Evolutionary conservation across 2,329 filamentous ascomycete genomes (phyloP), one percentile per base, ranked within the genome.

Genomic region (Waltergamsia citrina): DNA sequence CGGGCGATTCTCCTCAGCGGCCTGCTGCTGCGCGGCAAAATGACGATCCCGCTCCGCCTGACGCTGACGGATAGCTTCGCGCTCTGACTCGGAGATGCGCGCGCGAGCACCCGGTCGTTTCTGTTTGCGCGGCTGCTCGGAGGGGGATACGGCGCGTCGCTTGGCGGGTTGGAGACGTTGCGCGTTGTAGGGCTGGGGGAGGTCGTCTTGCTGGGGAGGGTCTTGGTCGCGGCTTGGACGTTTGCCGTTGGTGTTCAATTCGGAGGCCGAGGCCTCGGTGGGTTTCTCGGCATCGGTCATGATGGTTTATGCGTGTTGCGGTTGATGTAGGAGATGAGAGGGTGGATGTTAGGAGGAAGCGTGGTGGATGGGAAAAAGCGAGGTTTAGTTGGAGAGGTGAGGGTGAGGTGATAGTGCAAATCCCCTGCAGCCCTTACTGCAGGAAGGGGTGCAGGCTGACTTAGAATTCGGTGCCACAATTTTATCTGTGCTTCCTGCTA

Each of bases 31-130:
- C 16, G 50, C 53, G 11, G 55, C 59, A 11, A 56, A 49, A 21
- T 63, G 62, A 31, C 57, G 57, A 34, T 72, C 68, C 41, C 70
- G 69, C 39, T 82, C 71, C 11, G 72, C 61, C 44, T 79, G 67
- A 35, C 71, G 69, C 46, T 74, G 69, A 19, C 78, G 74, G 35
- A 81, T 79, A 17, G 75, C 75, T 46, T 84, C 78, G 21, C 75
- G 71, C 47, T 85, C 78, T 20, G 72, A 60, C 35, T 75, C 74
- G 21, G 74, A 74, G 40, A 90, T 77, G 40, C 83, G 72, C 10
- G 77, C 71, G 36, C 76, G 69, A 38, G 74, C 70, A 5, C 77
- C 77, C 2, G 81, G 81, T 5, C 79, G 73, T 55, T 85, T 85
- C 36, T 71, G 69, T 52, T 78, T 81, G 33, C 80, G 75, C 8